Evolutionary conservation across 2,329 filamentous ascomycete species (phyloP), one percentile per base, ranked within the genome.

Genomic region (Hawksworthiomyces lignivorus): DNA sequence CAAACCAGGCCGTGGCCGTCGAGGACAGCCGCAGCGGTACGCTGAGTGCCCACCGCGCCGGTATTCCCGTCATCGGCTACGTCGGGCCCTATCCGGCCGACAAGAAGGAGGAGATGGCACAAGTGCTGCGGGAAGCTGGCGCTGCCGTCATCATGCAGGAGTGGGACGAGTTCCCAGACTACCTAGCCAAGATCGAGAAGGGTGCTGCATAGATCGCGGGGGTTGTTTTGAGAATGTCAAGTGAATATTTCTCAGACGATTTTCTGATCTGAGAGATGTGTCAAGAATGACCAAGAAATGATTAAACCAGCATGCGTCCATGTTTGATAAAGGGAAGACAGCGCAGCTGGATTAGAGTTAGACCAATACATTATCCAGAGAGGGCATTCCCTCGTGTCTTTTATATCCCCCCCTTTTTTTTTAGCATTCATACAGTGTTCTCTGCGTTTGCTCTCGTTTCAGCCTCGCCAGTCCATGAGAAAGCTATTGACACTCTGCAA

Each of bases 401-500:
- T n/a, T n/a, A n/a, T n/a, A n/a, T n/a, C n/a, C n/a, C n/a, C n/a
- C n/a, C n/a, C n/a, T n/a, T n/a, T n/a, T n/a, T n/a, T n/a, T n/a
- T n/a, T n/a, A n/a, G n/a, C n/a, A n/a, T n/a, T n/a, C n/a, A n/a
- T n/a, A n/a, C n/a, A n/a, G n/a, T n/a, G n/a, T n/a, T n/a, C n/a
- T n/a, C n/a, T n/a, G n/a, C n/a, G n/a, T n/a, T n/a, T n/a, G n/a
- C n/a, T n/a, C n/a, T n/a, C n/a, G n/a, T n/a, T 17, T 28, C 24
- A n/a, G 3, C 7, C n/a, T 9, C 56, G 55, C 61, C 64, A 68
- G 43, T 72, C 72, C 79, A 97, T 90, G 39, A 97, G 64, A 54
- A 87, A 94, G 42, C 85, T 85, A 61, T 97, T 96, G 5, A 97
- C 83, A 51, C 87, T 90, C 62, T 96, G 89, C 28, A 97, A 65